Percentiles rank a stretch among this genome's conserved stretches.
phyloP scores from a whole-genome alignment of 768 basidiomycete genomes.

The Termitomyces titanicus region DNA sequence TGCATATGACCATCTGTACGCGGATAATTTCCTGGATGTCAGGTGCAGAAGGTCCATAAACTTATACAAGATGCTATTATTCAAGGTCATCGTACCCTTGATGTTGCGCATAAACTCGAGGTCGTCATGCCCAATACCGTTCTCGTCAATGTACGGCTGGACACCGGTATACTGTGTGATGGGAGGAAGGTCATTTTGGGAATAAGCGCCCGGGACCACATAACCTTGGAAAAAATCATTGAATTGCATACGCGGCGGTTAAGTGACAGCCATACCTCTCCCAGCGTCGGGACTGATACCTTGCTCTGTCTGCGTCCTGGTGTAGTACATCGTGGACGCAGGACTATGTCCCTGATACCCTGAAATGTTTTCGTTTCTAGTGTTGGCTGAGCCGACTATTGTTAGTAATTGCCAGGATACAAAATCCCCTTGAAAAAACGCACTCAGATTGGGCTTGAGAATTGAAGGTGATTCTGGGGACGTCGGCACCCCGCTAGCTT shows the following conservation, averaged over 20 bases:
- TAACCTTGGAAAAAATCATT: neutral
- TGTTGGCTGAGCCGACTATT: neutral
- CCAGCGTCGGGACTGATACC: neutral
- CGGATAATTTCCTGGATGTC: neutral
- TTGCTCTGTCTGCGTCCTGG: neutral
- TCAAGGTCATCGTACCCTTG: neutral
- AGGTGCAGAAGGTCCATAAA: too few relatives aligned
- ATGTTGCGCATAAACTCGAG: neutral
- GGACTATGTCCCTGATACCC: neutral
- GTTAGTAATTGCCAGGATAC: neutral
- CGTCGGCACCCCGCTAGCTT: neutral
- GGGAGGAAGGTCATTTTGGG: neutral
- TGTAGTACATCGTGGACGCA: neutral
- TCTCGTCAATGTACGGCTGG: neutral
- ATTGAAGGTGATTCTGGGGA: neutral
- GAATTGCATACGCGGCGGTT: too few relatives aligned
- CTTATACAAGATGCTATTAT: too few relatives aligned
- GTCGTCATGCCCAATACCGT: neutral
- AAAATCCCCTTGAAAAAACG: too few relatives aligned
- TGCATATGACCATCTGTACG: slow-evolving; percentile 1
- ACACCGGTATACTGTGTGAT: neutral
- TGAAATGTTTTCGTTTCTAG: neutral
- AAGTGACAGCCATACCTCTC: neutral
- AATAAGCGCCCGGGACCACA: neutral
- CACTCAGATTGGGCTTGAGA: neutral